Conservation (phyloP, 1,284 basidiomycete species). For the Volvariella volvacea region DNA sequence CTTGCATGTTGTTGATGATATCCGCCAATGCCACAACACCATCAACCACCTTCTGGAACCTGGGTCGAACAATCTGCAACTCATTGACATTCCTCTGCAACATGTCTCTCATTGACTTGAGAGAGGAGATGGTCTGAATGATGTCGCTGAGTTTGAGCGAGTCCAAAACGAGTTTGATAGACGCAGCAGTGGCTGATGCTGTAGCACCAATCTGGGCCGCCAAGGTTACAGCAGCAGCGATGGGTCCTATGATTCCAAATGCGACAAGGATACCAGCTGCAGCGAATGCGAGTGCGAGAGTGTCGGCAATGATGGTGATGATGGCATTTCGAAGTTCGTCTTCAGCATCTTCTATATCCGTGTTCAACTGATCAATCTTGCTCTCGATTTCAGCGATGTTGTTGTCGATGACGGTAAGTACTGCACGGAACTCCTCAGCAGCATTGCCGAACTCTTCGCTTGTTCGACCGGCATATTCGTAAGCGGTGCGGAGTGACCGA, state of each 20-base stretch:
- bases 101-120: neutral
- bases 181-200: neutral
- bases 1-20: neutral
- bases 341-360: neutral
- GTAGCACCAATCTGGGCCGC: neutral
- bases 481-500: neutral
- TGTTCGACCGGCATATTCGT: neutral
- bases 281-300: neutral
- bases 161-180: neutral
- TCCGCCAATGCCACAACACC: neutral
- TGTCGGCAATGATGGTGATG: neutral
- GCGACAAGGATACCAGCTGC: neutral
- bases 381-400: neutral
- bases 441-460: neutral
- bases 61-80: neutral
- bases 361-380: neutral
- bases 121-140: neutral
- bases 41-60: neutral
- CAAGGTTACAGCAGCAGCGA: neutral
- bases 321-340: neutral
- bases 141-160: neutral
- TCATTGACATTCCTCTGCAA: neutral
- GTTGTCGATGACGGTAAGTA: neutral
- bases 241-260: neutral
- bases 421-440: neutral